Evolutionary conservation across 345 rosid genomes (phyloP), one percentile per base, ranked within the genome.

Genomic region (Hirschfeldia incana): DNA sequence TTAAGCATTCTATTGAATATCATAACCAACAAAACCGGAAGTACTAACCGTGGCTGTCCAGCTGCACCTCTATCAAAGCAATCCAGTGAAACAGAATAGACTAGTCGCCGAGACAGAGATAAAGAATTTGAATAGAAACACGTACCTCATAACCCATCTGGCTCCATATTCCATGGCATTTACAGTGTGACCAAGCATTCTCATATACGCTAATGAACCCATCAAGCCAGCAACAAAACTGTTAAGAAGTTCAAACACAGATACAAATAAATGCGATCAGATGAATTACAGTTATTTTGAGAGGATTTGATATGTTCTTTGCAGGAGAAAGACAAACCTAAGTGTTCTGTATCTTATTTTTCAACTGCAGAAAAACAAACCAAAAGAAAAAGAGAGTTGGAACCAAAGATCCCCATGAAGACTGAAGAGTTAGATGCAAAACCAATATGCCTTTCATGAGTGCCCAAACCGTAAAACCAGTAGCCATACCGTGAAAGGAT

Each of bases 11-110:
- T 91, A 63, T 88, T 91, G 82, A 82, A 92, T 75, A 94, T 57
- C 97, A 94, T 94, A 85, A 94, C 97, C 85, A 94, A 84, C 44
- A 82, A 84, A 70, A 88, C 97, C 13, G 97, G 98, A 79, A 94
- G 91, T 16, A 94, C 81, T 75, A 94, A 80, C 85, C 98, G 92
- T 2, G 97, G 97, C 83, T 90, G 97, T 58, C 80, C 92, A 74
- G 85, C 67, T 76, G 95, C 97, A 61, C 97, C 97, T 84, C 97
- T 94, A 83, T 78, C 83, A 84, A 67, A 63, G 57, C 70, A 74
- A 34, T 80, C 53, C 62, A 63, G 29, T 16, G 16, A 64, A 13
- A 27, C 57, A 63, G 42, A 68, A 28, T 34, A 42, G 64, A 55
- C 17, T 10, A 34, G 65, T 68, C 34, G 37, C 74, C 17, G 34